Percentiles rank a stretch among this genome's conserved stretches.
Evolutionary conservation across 306 rosid species (phyloP).

Genomic region (Glycine soja): DNA sequence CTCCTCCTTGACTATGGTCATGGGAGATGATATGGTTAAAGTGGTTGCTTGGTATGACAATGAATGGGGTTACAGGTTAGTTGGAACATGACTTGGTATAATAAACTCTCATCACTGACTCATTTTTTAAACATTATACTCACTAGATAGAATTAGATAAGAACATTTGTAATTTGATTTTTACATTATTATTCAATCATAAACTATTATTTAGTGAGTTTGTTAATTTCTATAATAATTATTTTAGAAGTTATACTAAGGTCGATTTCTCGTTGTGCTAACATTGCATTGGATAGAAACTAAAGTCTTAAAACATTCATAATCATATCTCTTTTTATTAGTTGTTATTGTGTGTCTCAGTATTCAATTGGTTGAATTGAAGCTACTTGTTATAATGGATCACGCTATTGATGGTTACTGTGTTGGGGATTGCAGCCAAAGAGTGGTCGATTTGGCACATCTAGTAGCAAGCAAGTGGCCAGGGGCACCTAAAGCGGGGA

Average conservation of each 20-base stretch:
- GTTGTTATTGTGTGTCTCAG: neutral
- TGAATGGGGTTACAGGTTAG: slow-evolving; percentile 99
- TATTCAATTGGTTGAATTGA: neutral
- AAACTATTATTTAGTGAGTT: no score
- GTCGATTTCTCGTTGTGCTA: no score
- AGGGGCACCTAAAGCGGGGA: slow-evolving; percentile 55
- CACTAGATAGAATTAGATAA: neutral
- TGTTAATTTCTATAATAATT: no score
- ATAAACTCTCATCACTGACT: neutral
- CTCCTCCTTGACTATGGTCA: slow-evolving; percentile 95
- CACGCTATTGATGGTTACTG: slow-evolving; percentile 12
- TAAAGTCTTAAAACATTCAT: neutral
- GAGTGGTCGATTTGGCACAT: slow-evolving; percentile 98
- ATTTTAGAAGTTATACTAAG: no score
- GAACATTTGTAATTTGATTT: neutral
- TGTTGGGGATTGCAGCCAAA: slow-evolving; percentile 71
- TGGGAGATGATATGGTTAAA: slow-evolving; percentile 99
- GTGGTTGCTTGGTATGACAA: slow-evolving; percentile 99
- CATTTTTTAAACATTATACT: neutral
- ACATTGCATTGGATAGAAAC: no score
- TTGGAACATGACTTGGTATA: no score
- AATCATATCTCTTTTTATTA: neutral
- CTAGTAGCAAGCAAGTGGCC: slow-evolving; percentile 92
- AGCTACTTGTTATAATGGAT: neutral
- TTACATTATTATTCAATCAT: no score